Conservation (phyloP, 2,329 filamentous ascomycete species). For the Orbilia brochopaga region DNA sequence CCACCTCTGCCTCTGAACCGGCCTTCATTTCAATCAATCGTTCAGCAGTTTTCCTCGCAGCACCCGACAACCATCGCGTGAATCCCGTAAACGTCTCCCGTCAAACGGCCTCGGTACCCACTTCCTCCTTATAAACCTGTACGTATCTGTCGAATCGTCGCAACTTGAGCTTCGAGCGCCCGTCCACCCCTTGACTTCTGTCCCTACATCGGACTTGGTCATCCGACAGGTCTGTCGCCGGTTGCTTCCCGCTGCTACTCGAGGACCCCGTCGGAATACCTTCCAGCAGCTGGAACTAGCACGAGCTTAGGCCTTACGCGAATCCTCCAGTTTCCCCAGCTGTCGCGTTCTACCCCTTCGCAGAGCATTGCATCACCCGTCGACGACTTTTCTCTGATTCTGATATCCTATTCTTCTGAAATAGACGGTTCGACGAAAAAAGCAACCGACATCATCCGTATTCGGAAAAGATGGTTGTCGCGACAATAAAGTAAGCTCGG, state of each 20-base stretch:
- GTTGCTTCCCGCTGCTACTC: not conserved
- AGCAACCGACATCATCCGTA: constrained; percentile 29
- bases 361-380: not conserved
- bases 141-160: constrained; percentile 22
- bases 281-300: not conserved
- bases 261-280: not conserved
- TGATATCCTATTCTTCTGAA: constrained; percentile 19
- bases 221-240: not conserved
- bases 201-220: constrained; percentile 4
- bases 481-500: constrained; percentile 67
- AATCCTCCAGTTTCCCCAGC: constrained; percentile 4
- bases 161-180: constrained; percentile 30
- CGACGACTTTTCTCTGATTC: not conserved
- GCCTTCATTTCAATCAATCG: not conserved
- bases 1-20: constrained; percentile 53
- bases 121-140: constrained; percentile 4
- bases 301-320: constrained; percentile 19
- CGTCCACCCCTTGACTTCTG: constrained; percentile 27
- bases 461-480: constrained; percentile 64
- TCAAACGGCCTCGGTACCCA: not conserved
- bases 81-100: not conserved
- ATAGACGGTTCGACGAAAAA: constrained; percentile 47
- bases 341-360: constrained; percentile 38
- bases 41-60: not conserved
- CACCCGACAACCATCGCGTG: constrained; percentile 1